A percentile compares a stretch with the other conserved stretches of the same genome.
These are phyloP conservation scores for Colletotrichum tropicale DNA, from an alignment of 2,329 filamentous ascomycete genomes.

Conservation along the genomic window DNA sequence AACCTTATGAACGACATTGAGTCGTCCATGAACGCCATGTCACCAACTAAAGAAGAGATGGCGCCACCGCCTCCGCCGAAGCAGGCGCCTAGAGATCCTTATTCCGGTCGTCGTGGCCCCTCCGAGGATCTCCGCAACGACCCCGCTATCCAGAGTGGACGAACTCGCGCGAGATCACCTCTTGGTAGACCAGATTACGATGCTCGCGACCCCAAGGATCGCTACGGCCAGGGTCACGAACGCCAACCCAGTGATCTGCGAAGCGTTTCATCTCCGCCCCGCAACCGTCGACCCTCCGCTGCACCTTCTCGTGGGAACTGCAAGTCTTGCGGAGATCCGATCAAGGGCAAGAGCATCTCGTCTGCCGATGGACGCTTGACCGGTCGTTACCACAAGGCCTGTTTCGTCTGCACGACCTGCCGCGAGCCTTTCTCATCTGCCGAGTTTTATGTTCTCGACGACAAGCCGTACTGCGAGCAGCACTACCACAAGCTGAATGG, in stretches of 20 bases:
- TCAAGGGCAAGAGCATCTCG: slow-evolving; percentile 90
- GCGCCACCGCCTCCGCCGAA: slow-evolving; percentile 24
- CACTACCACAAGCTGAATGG: slow-evolving; percentile 94
- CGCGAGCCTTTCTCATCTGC: slow-evolving; percentile 79
- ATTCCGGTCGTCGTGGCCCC: slow-evolving; percentile 1
- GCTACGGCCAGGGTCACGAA: not conserved
- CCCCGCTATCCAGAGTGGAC: slow-evolving; percentile 28
- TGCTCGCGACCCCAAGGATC: slow-evolving; percentile 16
- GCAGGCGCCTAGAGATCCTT: slow-evolving; percentile 21
- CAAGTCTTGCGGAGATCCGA: slow-evolving; percentile 78
- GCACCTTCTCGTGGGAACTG: slow-evolving; percentile 72
- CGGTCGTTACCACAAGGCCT: slow-evolving; percentile 92
- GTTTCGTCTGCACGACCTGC: slow-evolving; percentile 91
- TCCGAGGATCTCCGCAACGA: slow-evolving; percentile 36
- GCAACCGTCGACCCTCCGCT: slow-evolving; percentile 26
- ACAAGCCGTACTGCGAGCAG: slow-evolving; percentile 87
- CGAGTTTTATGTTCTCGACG: slow-evolving; percentile 89
- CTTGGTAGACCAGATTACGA: slow-evolving; percentile 25
- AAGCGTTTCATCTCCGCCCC: slow-evolving; percentile 24
- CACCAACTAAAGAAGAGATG: slow-evolving; percentile 30
- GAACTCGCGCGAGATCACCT: slow-evolving; percentile 25
- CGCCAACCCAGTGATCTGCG: slow-evolving; percentile 8
- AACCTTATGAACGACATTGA: slow-evolving; percentile 62
- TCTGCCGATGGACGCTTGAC: slow-evolving; percentile 91
- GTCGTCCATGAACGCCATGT: slow-evolving; percentile 49